Base-by-base conservation (phyloP, 495 filamentous ascomycete species). In the Xylaria cubensis region DNA sequence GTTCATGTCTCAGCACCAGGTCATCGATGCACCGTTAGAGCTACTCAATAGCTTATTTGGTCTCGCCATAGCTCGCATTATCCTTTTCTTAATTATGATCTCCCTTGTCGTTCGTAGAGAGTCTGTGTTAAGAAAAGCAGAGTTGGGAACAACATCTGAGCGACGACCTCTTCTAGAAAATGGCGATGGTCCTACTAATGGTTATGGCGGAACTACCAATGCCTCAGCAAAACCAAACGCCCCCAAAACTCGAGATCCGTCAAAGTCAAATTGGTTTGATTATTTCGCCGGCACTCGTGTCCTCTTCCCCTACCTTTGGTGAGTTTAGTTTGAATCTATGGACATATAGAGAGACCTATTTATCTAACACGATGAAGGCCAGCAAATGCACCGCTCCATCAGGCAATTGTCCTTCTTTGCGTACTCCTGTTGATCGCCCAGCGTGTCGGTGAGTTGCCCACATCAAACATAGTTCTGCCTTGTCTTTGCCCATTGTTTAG, bases 271-370 rank as follows among this genome's bases (percentile, higher is more conserved):
- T 41, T 72, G 93, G 93, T 94, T 91, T 91, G 93, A 95, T 78
- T 95, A 95, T 77, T 80, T 93, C 46, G 87, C 87, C 68, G 89
- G 90, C 19, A 94, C 93, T 76, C 87, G 86, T 41, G 80, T 93
- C 24, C 93, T 95, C 80, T 91, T 93, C 77, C 92, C 92, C 0
- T 95, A 93, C 74, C 85, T 94, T 42, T 95, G 92, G 92, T 93
- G n/a, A 72, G 70, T 56, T 29, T 48, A 36, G 17, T 46, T 29
- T 34, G 36, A 61, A 55, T 4, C 32, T 10, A 65, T 72, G 51
- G 6, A 32, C 41, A 67, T 64, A 13, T 70, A 32, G 29, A 29
- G 34, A 55, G 63, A 58, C 69, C 17, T 61, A 46, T 15, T 39
- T 62, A 50, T 72, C 64, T 76, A 36, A 76, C 67, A 26, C 48